Base-by-base conservation (phyloP, 495 filamentous ascomycete genomes). In the Annulohypoxylon nitens region DNA sequence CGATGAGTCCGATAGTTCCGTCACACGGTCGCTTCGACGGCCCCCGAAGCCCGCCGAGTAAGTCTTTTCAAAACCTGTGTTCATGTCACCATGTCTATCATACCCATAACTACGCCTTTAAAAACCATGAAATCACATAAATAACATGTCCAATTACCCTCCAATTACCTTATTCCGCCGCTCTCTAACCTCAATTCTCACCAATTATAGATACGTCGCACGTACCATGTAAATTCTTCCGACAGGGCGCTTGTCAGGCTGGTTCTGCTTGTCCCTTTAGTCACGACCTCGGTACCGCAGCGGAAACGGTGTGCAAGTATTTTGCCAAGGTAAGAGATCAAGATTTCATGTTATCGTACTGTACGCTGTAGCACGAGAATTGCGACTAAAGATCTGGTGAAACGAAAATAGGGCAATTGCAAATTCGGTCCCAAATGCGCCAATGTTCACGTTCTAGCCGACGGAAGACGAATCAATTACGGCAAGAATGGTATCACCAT, bases 151-250 rank as follows among this genome's bases (percentile, higher is more conserved):
- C 25, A 33, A 54, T 47, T 4, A 54, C 50, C 25, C 6, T 54
- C 50, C 50, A 20, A 26, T 51, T 6, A 25, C 61, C 43, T 45
- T 34, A 25, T 57, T 3, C 33, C n/a, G 67, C 60, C 51, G 25
- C 36, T 14, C 25, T 61, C 48, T 72, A 60, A 47, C 57, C n/a
- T 55, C 74, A 64, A 64, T 75, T 67, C 68, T 73, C 61, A 65
- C 67, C 33, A 57, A 65, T 63, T 16, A 50, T 78, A 99, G 96
- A 98, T 79, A 97, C 97, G 14, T 94, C 94, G 58, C 96, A 98
- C 84, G 96, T 99, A 43, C 96, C 96, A 16, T 99, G 96, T 92
- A 98, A 98, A 85, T 99, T 99, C 90, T 99, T 94, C 83, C 90
- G 93, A 53, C 92, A 97, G 83, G 96, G 96, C 78, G 90, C 93